Evolutionary conservation across 2,329 filamentous ascomycete genomes (phyloP).

Genomic region (Colletotrichum sp.): DNA sequence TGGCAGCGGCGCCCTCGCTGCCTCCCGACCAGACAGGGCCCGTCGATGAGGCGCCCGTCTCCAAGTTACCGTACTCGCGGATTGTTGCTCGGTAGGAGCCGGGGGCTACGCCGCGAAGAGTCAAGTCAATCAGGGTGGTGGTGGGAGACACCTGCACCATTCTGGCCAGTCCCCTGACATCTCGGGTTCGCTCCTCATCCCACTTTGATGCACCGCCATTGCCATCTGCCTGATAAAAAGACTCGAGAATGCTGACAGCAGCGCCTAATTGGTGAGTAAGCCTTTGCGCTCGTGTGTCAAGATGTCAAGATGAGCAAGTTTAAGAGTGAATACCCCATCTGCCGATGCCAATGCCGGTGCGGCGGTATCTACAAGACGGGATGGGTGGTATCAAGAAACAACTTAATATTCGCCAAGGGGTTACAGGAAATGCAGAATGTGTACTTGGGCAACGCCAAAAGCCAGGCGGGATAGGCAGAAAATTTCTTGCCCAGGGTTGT

Average conservation of each 20-base stretch:
- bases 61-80: constrained; percentile 86
- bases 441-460: neutral
- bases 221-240: constrained; percentile 56
- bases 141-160: constrained; percentile 89
- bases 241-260: constrained; percentile 95
- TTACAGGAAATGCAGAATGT: neutral
- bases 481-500: neutral
- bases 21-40: constrained; percentile 77
- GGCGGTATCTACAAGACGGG: neutral
- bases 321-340: neutral
- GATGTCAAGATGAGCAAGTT: neutral
- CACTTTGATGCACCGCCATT: constrained; percentile 41
- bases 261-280: constrained; percentile 55
- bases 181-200: constrained; percentile 43
- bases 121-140: constrained; percentile 85
- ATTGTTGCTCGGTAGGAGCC: constrained; percentile 86
- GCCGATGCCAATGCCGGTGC: neutral
- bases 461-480: neutral
- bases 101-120: constrained; percentile 78
- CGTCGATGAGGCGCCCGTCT: constrained; percentile 79
- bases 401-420: constrained; percentile 9
- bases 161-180: constrained; percentile 84
- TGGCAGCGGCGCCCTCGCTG: constrained; percentile 44
- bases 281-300: neutral
- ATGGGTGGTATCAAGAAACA: constrained; percentile 6